Evolutionary conservation across 352 stramenopile species (phyloP).

Genomic region (Plasmopara viticola): DNA sequence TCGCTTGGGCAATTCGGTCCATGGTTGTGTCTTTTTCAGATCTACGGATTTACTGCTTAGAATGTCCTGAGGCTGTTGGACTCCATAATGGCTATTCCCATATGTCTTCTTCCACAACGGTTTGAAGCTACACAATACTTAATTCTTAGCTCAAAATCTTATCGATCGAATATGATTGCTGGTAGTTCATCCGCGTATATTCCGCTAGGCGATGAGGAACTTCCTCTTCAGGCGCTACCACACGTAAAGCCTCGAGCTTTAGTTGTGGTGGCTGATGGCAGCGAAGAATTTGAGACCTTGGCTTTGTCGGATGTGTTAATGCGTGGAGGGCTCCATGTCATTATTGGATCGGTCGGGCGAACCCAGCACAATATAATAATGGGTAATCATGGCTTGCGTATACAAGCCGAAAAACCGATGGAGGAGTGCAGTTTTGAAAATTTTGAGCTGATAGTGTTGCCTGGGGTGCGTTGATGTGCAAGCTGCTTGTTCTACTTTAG

Average conservation of each 20-base stretch:
- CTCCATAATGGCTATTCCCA: slow-evolving; percentile 22
- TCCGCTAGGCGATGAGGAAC: slow-evolving; percentile 18
- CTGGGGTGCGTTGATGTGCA: slow-evolving; percentile 35
- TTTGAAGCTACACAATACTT: slow-evolving; percentile 13
- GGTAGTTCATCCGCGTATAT: slow-evolving; percentile 18
- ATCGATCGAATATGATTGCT: slow-evolving; percentile 23
- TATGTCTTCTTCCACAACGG: slow-evolving; percentile 12
- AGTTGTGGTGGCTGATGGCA: slow-evolving; percentile 53
- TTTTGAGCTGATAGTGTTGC: slow-evolving; percentile 68
- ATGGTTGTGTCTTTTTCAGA: slow-evolving; percentile 16
- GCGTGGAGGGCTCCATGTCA: slow-evolving; percentile 52
- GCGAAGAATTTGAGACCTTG: slow-evolving; percentile 62
- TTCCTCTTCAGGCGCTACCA: slow-evolving; percentile 18
- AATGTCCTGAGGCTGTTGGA: slow-evolving; percentile 10
- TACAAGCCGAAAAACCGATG: slow-evolving; percentile 57
- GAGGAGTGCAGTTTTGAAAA: slow-evolving; percentile 55
- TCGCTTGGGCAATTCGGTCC: slow-evolving; percentile 37
- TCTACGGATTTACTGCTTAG: too few species aligned
- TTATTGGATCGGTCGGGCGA: slow-evolving; percentile 40
- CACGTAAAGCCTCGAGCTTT: slow-evolving; percentile 56
- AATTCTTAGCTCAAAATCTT: slow-evolving; percentile 13
- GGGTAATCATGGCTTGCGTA: slow-evolving; percentile 50
- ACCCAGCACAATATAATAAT: slow-evolving; percentile 60
- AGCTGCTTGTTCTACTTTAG: background rate
- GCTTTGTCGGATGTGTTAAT: slow-evolving; percentile 56